phyloP scores from a whole-genome alignment of 2,329 filamentous ascomycete species.

The Cyphellophora attinorum region DNA sequence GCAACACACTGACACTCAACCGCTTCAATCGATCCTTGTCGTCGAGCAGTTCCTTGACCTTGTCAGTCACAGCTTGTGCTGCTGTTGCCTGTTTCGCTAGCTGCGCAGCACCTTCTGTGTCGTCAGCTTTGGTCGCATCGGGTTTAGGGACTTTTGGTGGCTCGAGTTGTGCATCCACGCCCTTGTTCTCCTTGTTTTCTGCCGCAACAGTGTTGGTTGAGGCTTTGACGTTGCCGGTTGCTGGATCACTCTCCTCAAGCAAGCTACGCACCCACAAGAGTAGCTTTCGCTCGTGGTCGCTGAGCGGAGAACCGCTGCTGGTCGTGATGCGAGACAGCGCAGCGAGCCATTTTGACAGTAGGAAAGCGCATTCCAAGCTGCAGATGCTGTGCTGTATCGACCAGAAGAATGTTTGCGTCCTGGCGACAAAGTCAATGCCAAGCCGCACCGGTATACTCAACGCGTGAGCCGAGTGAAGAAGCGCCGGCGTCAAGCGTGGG shows the following conservation, averaged over 20 bases:
- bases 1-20: constrained; percentile 38
- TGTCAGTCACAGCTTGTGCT: constrained; percentile 7
- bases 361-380: constrained; percentile 43
- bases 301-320: constrained; percentile 28
- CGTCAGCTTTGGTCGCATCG: constrained; percentile 27
- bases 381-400: constrained; percentile 46
- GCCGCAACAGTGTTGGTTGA: background rate
- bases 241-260: constrained; percentile 36
- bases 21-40: constrained; percentile 34
- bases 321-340: constrained; percentile 32
- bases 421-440: constrained; percentile 44
- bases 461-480: constrained; percentile 45
- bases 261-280: constrained; percentile 39
- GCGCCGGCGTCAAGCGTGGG: constrained; percentile 38
- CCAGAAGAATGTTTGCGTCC: constrained; percentile 46
- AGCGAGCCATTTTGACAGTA: constrained; percentile 36
- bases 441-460: constrained; percentile 45
- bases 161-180: background rate
- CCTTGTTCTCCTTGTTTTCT: background rate
- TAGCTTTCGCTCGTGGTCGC: constrained; percentile 37
- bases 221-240: background rate
- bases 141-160: background rate
- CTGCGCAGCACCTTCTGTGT: constrained; percentile 5
- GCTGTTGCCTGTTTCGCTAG: too few species aligned
- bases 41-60: constrained; percentile 31